These are phyloP conservation scores for Pythium biforme DNA, from an alignment of 352 stramenopile species.

Conservation along the genomic window DNA sequence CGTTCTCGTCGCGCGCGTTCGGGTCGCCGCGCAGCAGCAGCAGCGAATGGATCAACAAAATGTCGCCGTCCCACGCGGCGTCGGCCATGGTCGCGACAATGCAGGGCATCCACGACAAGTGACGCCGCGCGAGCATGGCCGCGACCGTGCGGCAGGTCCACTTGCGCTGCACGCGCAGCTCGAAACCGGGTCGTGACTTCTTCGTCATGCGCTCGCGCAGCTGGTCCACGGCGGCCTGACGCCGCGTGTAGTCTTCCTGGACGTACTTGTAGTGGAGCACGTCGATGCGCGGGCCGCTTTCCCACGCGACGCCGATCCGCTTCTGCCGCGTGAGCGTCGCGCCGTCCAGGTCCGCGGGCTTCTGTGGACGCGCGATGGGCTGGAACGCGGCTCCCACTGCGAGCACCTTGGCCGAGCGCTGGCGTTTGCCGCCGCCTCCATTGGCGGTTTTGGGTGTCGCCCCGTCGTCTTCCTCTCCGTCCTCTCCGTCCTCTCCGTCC, in stretches of 20 bases:
- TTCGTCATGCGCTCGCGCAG: slow-evolving; percentile 55
- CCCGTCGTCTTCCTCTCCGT: slow-evolving; percentile 20
- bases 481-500: slow-evolving; percentile 28
- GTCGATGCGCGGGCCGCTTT: slow-evolving; percentile 59
- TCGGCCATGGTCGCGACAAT: slow-evolving; percentile 57
- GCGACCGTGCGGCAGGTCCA: slow-evolving; percentile 51
- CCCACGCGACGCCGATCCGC: slow-evolving; percentile 58
- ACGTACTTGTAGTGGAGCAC: slow-evolving; percentile 69
- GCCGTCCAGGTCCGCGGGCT: slow-evolving; percentile 29
- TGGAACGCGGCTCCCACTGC: slow-evolving; percentile 18
- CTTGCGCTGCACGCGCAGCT: slow-evolving; percentile 52
- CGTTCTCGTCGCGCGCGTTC: slow-evolving; percentile 52
- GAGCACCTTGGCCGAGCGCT: slow-evolving; percentile 29
- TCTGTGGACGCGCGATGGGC: slow-evolving; percentile 23
- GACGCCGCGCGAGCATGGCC: slow-evolving; percentile 48
- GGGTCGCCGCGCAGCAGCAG: slow-evolving; percentile 49
- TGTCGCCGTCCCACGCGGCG: slow-evolving; percentile 76
- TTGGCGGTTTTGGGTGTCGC: slow-evolving; percentile 11
- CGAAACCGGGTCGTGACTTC: slow-evolving; percentile 62
- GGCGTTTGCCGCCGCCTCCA: slow-evolving; percentile 8
- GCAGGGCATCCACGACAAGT: slow-evolving; percentile 71
- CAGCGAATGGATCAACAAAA: slow-evolving; percentile 64
- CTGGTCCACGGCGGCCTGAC: slow-evolving; percentile 51
- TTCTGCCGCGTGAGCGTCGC: slow-evolving; percentile 52
- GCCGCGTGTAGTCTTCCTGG: slow-evolving; percentile 59